These are phyloP conservation scores for Calophaca sinica DNA, from an alignment of 306 rosid genomes.

Conservation along the genomic window DNA sequence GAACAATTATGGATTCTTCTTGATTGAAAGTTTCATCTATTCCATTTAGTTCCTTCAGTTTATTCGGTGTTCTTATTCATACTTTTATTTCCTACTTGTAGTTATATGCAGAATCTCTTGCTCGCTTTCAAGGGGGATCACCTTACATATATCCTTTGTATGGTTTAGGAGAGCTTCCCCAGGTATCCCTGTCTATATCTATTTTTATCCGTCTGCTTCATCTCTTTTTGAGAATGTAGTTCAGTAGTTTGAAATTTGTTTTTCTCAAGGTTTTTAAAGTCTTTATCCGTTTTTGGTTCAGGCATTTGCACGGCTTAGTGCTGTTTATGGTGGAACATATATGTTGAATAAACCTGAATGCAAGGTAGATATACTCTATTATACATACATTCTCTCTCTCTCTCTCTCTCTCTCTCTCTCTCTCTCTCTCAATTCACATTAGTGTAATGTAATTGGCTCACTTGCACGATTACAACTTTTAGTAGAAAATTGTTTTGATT, in stretches of 20 bases:
- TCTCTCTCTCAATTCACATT: neutral
- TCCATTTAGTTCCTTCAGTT: slow-evolving; percentile 36
- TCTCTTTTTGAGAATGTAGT: slow-evolving; percentile 4
- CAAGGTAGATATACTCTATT: slow-evolving; percentile 63
- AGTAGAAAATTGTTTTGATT: neutral
- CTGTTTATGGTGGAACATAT: slow-evolving; percentile 98
- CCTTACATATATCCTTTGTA: slow-evolving; percentile 98
- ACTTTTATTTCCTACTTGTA: slow-evolving; percentile 48
- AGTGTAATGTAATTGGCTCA: neutral
- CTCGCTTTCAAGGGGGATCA: slow-evolving; percentile 99
- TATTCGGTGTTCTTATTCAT: slow-evolving; percentile 26
- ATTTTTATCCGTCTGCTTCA: slow-evolving; percentile 15
- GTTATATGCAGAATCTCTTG: slow-evolving; percentile 94
- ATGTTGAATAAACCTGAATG: slow-evolving; percentile 99
- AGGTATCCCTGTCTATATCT: slow-evolving; percentile 57
- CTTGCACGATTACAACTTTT: slow-evolving; percentile 6
- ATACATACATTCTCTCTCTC: neutral
- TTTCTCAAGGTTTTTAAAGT: slow-evolving; percentile 9
- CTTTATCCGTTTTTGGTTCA: slow-evolving; percentile 38
- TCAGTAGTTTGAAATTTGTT: slow-evolving; percentile 10
- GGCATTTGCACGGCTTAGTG: slow-evolving; percentile 99
- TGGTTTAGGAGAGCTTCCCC: slow-evolving; percentile 99
- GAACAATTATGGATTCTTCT: slow-evolving; percentile 23
- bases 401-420: no score
- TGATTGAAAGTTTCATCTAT: slow-evolving; percentile 23